Percentiles rank a stretch among this genome's conserved stretches.
Conservation (phyloP, 2,329 filamentous ascomycete species). For the Aspergillus sp. region DNA sequence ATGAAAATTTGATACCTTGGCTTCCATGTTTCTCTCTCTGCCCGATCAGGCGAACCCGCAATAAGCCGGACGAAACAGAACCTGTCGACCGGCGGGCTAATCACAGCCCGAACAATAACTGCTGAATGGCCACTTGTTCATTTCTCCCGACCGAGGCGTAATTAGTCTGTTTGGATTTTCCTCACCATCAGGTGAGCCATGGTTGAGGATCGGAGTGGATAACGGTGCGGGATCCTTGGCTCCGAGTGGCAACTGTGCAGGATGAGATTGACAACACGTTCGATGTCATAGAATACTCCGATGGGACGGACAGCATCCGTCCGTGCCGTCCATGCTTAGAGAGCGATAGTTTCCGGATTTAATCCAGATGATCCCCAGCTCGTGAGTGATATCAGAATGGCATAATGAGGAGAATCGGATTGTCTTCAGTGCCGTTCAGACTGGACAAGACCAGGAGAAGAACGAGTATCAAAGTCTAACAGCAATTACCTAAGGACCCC, state of each 20-base stretch:
- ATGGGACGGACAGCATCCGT: not conserved
- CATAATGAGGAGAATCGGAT: not conserved
- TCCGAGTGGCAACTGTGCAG: slow-evolving; percentile 12
- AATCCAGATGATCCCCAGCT: too few species aligned
- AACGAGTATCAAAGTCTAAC: too few species aligned
- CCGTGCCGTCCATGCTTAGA: not conserved
- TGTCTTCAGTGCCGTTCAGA: too few species aligned
- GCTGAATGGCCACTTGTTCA: slow-evolving; percentile 10
- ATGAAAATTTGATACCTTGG: not conserved
- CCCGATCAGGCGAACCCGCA: not conserved
- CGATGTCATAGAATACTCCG: not conserved
- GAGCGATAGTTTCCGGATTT: not conserved
- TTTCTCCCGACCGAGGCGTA: not conserved
- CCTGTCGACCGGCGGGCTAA: not conserved
- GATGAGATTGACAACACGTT: not conserved
- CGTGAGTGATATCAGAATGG: not conserved
- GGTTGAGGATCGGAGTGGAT: slow-evolving; percentile 12
- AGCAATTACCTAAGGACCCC: not conserved
- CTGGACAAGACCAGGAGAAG: not conserved
- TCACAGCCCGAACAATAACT: not conserved
- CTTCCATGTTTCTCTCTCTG: not conserved
- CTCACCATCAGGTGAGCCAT: slow-evolving; percentile 12
- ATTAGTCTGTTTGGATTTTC: slow-evolving; percentile 1
- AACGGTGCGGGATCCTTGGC: slow-evolving; percentile 8
- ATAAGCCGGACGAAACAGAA: not conserved